phyloP scores from a whole-genome alignment of 306 rosid genomes.

The Begonia peltatifolia region DNA sequence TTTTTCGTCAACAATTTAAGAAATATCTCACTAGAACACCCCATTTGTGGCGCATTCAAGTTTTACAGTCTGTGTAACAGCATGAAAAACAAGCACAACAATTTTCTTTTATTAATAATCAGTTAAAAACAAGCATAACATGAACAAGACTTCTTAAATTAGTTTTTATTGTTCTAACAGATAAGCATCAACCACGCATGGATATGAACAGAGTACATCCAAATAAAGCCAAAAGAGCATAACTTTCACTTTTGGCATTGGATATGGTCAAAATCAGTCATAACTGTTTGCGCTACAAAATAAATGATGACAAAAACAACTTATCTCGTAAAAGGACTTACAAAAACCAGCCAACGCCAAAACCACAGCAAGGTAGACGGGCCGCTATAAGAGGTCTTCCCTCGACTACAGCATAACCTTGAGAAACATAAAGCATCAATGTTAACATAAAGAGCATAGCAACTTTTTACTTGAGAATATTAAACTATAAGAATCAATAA shows the following conservation, averaged over 20 bases:
- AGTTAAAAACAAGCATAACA: too few species aligned
- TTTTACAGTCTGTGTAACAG: too few species aligned
- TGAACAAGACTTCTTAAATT: too few species aligned
- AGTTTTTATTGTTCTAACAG: too few species aligned
- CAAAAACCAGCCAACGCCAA: slow-evolving; percentile 74
- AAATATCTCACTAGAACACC: too few species aligned
- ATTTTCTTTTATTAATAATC: too few species aligned
- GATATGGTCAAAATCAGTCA: background rate
- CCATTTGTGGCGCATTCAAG: too few species aligned
- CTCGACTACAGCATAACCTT: slow-evolving; percentile 54
- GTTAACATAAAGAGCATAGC: background rate
- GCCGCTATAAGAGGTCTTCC: slow-evolving; percentile 37
- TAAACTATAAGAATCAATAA: too few species aligned
- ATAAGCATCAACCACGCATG: background rate
- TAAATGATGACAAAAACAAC: background rate
- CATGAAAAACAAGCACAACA: too few species aligned
- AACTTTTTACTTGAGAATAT: too few species aligned
- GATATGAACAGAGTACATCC: background rate
- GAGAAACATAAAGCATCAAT: slow-evolving; percentile 2
- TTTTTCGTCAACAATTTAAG: too few species aligned
- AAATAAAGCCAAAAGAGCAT: background rate
- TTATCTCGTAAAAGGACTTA: slow-evolving; percentile 22
- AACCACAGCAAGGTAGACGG: slow-evolving; percentile 65
- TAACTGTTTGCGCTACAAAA: background rate
- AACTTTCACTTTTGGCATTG: background rate